phyloP scores from a whole-genome alignment of 805 yeast species.

The Ogataea chonburiensis region DNA sequence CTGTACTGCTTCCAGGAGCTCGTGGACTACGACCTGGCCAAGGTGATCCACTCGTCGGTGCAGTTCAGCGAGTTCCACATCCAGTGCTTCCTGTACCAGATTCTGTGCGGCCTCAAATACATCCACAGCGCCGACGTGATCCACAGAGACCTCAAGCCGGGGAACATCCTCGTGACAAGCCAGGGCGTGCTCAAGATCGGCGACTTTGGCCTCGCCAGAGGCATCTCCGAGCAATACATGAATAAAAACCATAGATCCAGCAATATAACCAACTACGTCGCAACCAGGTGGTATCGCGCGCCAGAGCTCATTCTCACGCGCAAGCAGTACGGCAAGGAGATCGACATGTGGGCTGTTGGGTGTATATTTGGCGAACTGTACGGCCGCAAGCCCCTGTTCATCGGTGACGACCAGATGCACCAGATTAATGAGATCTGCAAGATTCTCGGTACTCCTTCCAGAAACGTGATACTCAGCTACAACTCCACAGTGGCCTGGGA shows the following conservation, averaged over 20 bases:
- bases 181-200: constrained; percentile 82
- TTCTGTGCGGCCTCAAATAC: constrained; percentile 81
- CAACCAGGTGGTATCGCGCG: constrained; percentile 94
- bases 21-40: constrained; percentile 76
- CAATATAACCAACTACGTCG: constrained; percentile 80
- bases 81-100: constrained; percentile 72
- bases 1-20: constrained; percentile 86
- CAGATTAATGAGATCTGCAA: constrained; percentile 70
- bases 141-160: constrained; percentile 91
- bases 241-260: constrained; percentile 35
- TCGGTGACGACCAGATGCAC: constrained; percentile 68
- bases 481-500: constrained; percentile 49
- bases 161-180: constrained; percentile 73
- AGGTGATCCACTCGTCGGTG: constrained; percentile 73
- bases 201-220: constrained; percentile 92
- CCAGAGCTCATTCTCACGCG: constrained; percentile 79
- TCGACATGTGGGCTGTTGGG: constrained; percentile 94
- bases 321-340: constrained; percentile 58
- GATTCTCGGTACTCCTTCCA: constrained; percentile 70
- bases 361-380: constrained; percentile 86
- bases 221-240: constrained; percentile 43
- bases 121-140: constrained; percentile 91
- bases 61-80: constrained; percentile 85
- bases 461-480: constrained; percentile 41
- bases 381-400: constrained; percentile 75